Conservation (phyloP, 1,139 yeast genomes). For the Starmera stellimalicola region DNA sequence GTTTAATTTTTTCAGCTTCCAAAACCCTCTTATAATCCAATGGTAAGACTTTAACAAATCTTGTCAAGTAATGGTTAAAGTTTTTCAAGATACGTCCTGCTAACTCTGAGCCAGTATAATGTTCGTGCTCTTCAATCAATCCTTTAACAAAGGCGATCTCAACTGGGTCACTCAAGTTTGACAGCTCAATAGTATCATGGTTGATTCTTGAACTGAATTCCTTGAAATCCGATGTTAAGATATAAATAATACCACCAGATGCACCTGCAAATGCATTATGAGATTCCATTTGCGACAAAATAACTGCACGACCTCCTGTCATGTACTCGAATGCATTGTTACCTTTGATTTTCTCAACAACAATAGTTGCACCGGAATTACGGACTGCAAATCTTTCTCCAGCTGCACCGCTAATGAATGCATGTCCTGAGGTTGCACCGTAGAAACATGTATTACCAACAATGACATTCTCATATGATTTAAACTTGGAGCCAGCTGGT, state of each 20-base stretch:
- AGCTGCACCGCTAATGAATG: conserved; percentile 93
- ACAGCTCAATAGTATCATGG: conserved; percentile 71
- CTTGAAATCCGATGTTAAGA: conserved; percentile 81
- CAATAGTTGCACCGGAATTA: conserved; percentile 97
- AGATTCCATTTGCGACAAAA: conserved; percentile 85
- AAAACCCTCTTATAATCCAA: conserved; percentile 84
- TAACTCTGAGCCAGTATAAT: conserved; percentile 85
- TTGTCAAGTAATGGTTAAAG: conserved; percentile 80
- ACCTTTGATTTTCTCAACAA: conserved; percentile 88
- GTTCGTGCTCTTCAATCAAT: conserved; percentile 89
- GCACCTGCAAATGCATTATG: conserved; percentile 95
- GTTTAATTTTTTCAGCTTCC: conserved; percentile 66
- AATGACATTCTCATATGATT: conserved; percentile 92
- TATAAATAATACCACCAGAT: conserved; percentile 99
- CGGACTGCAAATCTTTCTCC: conserved; percentile 98
- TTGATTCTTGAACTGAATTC: conserved; percentile 80
- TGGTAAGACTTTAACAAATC: conserved; percentile 92
- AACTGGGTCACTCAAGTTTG: conserved; percentile 70
- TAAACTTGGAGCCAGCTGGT: conserved; percentile 72
- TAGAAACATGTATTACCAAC: conserved; percentile 97
- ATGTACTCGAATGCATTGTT: conserved; percentile 98
- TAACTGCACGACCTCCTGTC: conserved; percentile 98
- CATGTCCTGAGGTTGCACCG: conserved; percentile 95
- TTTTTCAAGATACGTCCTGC: conserved; percentile 77
- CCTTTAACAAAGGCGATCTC: conserved; percentile 95